These are phyloP conservation scores for Ramaria sp. DNA, from an alignment of 768 basidiomycete species.

Conservation along the genomic window DNA sequence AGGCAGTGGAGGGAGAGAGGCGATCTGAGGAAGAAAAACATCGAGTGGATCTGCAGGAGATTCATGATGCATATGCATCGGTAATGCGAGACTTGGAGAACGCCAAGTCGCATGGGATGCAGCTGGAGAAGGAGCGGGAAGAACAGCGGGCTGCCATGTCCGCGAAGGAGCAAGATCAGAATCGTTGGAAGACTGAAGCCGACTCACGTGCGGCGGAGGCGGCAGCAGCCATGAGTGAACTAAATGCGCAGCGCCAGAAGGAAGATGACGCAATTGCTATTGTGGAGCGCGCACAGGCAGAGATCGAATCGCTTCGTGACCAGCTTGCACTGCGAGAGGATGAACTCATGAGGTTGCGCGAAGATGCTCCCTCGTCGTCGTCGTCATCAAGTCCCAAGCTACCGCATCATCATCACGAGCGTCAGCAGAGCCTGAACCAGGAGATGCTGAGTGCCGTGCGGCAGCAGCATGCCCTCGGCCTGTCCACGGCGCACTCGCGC, in stretches of 20 bases:
- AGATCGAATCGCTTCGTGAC: conserved; percentile 56
- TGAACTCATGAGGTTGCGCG: conserved; percentile 49
- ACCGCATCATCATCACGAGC: conserved; percentile 19
- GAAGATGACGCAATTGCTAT: conserved; percentile 56
- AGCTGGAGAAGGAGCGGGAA: conserved; percentile 55
- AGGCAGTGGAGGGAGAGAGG: no score
- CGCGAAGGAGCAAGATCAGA: conserved; percentile 39
- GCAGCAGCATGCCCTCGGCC: conserved; percentile 71
- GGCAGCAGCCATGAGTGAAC: conserved; percentile 36
- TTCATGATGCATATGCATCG: no score
- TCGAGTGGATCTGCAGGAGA: no score
- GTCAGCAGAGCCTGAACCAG: conserved; percentile 42
- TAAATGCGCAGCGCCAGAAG: conserved; percentile 34
- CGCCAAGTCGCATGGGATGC: conserved; percentile 29
- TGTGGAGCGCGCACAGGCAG: conserved; percentile 51
- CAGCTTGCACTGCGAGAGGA: conserved; percentile 54
- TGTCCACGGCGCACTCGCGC: conserved; percentile 70
- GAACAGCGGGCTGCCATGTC: conserved; percentile 32
- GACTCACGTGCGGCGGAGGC: conserved; percentile 45
- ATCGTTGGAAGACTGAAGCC: conserved; percentile 35
- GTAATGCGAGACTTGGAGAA: no score
- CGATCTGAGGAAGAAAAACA: no score
- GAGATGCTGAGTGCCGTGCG: conserved; percentile 61
- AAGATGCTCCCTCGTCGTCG: conserved; percentile 22
- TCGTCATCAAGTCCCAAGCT: no score